Conservation (phyloP, 495 filamentous ascomycete species). For the Trichoderma orchidacearum region DNA sequence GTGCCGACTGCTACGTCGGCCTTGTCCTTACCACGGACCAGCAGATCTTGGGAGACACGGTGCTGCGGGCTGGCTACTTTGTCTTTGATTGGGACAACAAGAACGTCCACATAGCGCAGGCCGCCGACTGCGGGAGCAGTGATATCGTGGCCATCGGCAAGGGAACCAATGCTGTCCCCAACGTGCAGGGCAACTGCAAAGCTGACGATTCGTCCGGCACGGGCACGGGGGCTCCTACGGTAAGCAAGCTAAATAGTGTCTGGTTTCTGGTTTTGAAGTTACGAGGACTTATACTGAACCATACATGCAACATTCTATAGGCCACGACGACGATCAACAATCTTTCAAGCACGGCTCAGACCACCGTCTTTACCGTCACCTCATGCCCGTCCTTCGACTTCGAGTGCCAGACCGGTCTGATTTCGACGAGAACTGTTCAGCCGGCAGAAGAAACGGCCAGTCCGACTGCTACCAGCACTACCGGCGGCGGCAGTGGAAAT, state of each 20-base stretch:
- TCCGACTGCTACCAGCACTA: background rate
- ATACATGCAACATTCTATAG: background rate
- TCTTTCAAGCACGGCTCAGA: background rate
- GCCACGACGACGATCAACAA: background rate
- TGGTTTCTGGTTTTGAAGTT: background rate
- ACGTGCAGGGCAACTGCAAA: background rate
- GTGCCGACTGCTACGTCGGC: slow-evolving; percentile 37
- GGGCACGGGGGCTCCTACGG: background rate
- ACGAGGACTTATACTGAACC: background rate
- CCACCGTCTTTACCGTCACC: background rate
- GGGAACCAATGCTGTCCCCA: slow-evolving; percentile 12
- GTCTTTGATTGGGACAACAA: slow-evolving; percentile 7
- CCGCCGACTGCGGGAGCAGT: slow-evolving; percentile 12
- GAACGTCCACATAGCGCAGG: slow-evolving; percentile 5
- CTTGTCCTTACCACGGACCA: slow-evolving; percentile 38
- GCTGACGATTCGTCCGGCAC: background rate
- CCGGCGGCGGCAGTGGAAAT: background rate
- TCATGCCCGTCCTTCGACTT: slow-evolving; percentile 2
- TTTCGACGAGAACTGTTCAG: background rate
- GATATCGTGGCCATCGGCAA: slow-evolving; percentile 11
- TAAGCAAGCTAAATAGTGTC: background rate
- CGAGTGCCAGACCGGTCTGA: background rate
- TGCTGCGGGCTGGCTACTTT: slow-evolving; percentile 38
- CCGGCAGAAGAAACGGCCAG: background rate
- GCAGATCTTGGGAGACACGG: slow-evolving; percentile 58